Base-by-base conservation (phyloP, 768 basidiomycete genomes). In the Boletus rubropictus region DNA sequence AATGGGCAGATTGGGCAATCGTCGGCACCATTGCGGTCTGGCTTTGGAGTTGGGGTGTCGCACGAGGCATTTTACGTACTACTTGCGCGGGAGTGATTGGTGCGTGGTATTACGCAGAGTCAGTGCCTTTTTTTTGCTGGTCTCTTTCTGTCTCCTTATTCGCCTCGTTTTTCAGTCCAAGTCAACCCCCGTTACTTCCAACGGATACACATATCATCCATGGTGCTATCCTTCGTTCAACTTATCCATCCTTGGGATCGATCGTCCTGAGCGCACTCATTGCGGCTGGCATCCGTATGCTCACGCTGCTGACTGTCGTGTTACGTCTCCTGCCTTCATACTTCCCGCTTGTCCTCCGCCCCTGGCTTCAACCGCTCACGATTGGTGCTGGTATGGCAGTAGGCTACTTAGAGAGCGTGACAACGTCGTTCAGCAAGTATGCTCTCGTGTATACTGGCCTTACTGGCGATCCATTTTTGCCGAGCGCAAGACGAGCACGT, bases 41-140 rank as follows among this genome's bases (percentile, higher is more conserved):
- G 81, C 63, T 83, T n/a, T 86, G 84, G 84, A 82, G 77, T 17
- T 83, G 84, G 78, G 79, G 77, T 9, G 84, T 96, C 6, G 81
- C 87, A 17, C 75, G 91, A 33, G 92, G 92, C 2, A 61, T 89
- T 2, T 67, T 92, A 36, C 73, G 89, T 7, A 87, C 85, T 44
- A 79, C 82, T 3, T 80, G 82, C 47, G 84, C 90, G 0, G 85
- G 84, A 25, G 88, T 93, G 4, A 79, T 97, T 28, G 93, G 91
- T 2, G 82, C 85, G 37, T 97, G 93, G 93, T 96, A 95, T 62
- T 95, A 90, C 67, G 63, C 78, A 24, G 72, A 80, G 77, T 83
- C 56, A 59, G 80, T 44, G 10, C 22, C 8, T 6, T 39, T 4
- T 39, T 22, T 4, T 39, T 22, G 10, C 31, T 21, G n/a, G 39